Evolutionary conservation across 306 rosid genomes (phyloP), one percentile per base, ranked within the genome.

Genomic region (Quercus parvula): DNA sequence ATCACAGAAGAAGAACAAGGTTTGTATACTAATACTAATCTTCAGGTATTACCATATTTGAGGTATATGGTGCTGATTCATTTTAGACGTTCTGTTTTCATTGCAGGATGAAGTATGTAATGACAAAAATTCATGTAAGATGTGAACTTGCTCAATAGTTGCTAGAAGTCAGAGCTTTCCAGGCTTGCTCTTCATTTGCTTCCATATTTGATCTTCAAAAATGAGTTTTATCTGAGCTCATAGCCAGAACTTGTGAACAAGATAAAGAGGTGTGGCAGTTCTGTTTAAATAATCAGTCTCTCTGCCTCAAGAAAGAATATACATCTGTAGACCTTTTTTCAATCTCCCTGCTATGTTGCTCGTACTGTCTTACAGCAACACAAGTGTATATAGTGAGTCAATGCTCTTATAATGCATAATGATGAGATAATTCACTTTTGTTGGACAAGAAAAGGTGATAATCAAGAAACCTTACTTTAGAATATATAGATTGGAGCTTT

Each of bases 41-140:
- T 41, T 19, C 58, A 33, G 38, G 56, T 66, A 64, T 38, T 75
- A 52, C 22, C 58, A n/a, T 63, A 66, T 75, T 13, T 79, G 67
- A 30, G 35, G 54, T 66, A 6, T 51, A 10, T 73, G 44, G 70
- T 67, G 62, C 75, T 81, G 41, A 77, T 58, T n/a, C 68, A 38
- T 38, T 24, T 30, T 31, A 56, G 22, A 5, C 52, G 67, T 46
- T 73, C 17, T 56, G 67, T 75, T 72, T 68, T 78, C 73, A 31
- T 28, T 69, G 31, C 94, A 95, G 94, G 91, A 75, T 75, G 92
- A 89, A 87, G 83, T 69, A 74, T 95, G 98, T 75, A 90, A 84
- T 38, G 94, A 91, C 63, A 83, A 13, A 80, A 83, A 83, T 62
- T 75, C 90, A 81, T 93, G 97, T 86, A 86, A 86, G 83, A 87